These are phyloP conservation scores for Plasmodium coatneyi DNA, from an alignment of 169 alveolate species.

Conservation along the genomic window DNA sequence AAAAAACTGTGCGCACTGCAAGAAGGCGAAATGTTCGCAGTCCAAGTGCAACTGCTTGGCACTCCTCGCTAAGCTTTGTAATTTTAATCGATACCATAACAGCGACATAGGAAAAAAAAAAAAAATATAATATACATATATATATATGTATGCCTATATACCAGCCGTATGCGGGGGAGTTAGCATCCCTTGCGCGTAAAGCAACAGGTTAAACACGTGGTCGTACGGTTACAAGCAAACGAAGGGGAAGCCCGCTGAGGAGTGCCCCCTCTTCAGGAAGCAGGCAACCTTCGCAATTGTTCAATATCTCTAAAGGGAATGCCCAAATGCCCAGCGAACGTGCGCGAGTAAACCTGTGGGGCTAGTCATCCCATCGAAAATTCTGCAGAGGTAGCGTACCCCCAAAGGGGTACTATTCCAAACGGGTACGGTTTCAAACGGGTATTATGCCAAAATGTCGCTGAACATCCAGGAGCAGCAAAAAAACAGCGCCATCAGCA, in stretches of 20 bases:
- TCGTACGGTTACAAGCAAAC: neutral
- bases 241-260: neutral
- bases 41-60: neutral
- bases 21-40: neutral
- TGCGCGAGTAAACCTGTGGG: neutral
- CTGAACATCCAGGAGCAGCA: slow-evolving; percentile 71
- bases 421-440: neutral
- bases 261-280: neutral
- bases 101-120: neutral
- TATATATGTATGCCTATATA: neutral
- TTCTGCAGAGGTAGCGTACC: neutral
- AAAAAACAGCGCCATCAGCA: slow-evolving; percentile 52
- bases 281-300: neutral
- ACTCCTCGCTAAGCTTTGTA: neutral
- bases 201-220: neutral
- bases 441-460: neutral
- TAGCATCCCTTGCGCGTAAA: neutral
- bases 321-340: neutral
- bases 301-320: neutral
- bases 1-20: slow-evolving; percentile 14
- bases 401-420: neutral
- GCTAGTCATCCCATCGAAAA: neutral
- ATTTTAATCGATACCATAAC: neutral
- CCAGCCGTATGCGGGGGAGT: neutral
- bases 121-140: neutral